Percentiles rank a stretch among this genome's conserved stretches.
Conservation (phyloP, 2,329 filamentous ascomycete genomes). For the Fusarium sterilihyphosum region DNA sequence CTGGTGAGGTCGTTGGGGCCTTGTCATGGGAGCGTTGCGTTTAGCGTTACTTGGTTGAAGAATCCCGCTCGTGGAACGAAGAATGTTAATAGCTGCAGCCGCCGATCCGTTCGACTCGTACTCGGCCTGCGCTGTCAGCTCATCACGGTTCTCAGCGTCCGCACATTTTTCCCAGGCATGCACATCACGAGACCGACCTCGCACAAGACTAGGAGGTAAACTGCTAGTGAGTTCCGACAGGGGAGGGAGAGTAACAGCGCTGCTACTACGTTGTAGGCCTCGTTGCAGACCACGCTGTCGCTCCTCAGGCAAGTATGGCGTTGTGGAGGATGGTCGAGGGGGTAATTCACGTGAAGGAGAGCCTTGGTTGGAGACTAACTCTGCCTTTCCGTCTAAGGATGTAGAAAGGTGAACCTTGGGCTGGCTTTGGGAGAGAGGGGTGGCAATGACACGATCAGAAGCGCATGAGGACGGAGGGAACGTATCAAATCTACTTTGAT, state of each 20-base stretch:
- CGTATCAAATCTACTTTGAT: conserved; percentile 52
- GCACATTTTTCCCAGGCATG: conserved; percentile 93
- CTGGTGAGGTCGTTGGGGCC: conserved; percentile 46
- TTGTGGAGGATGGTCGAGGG: conserved; percentile 58
- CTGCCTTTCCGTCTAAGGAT: conserved; percentile 90
- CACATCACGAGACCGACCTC: conserved; percentile 85
- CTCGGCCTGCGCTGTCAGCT: conserved; percentile 82
- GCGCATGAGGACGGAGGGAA: conserved; percentile 56
- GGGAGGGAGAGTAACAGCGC: conserved; percentile 70
- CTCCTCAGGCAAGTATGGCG: conserved; percentile 58
- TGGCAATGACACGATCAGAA: conserved; percentile 55
- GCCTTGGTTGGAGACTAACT: conserved; percentile 76
- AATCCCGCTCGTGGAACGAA: conserved; percentile 72
- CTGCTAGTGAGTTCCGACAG: conserved; percentile 63
- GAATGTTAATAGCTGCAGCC: conserved; percentile 81
- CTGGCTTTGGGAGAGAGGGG: conserved; percentile 46
- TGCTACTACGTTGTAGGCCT: conserved; percentile 75
- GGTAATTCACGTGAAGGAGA: conserved; percentile 68
- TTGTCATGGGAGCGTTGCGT: conserved; percentile 65
- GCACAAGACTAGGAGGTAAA: conserved; percentile 65
- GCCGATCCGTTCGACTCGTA: conserved; percentile 83
- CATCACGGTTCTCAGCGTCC: conserved; percentile 80
- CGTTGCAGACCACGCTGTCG: conserved; percentile 69
- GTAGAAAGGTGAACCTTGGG: conserved; percentile 78
- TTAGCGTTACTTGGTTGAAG: conserved; percentile 69